Percentiles rank a stretch among this genome's conserved stretches.
phyloP scores from a whole-genome alignment of 805 yeast genomes.

The Zygoascus flipseniorum region DNA sequence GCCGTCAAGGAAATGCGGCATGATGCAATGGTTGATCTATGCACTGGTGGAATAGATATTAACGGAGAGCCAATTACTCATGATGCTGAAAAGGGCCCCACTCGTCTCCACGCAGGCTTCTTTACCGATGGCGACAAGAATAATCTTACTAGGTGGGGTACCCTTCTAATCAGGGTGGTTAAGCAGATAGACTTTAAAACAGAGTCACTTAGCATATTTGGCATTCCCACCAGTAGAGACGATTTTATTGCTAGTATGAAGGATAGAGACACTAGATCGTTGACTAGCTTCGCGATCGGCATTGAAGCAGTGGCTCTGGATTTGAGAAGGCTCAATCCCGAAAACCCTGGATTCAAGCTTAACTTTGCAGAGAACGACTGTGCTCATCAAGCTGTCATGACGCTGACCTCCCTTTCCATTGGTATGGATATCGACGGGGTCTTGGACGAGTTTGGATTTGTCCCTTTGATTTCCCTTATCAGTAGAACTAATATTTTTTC shows the following conservation, averaged over 20 bases:
- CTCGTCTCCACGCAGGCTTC: slow-evolving; percentile 8
- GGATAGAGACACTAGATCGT: slow-evolving; percentile 1
- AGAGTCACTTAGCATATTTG: slow-evolving; percentile 24
- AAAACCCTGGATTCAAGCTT: slow-evolving; percentile 33
- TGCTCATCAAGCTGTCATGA: slow-evolving; percentile 34
- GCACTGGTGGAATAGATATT: neutral
- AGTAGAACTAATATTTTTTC: slow-evolving; percentile 30
- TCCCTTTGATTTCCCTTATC: slow-evolving; percentile 30
- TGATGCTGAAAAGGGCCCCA: neutral
- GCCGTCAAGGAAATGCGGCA: slow-evolving; percentile 13
- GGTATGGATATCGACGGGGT: slow-evolving; percentile 23
- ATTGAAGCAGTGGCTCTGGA: slow-evolving; percentile 30
- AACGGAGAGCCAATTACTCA: neutral
- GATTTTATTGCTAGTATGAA: slow-evolving; percentile 2
- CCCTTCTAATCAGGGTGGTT: slow-evolving; percentile 26
- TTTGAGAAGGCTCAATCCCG: slow-evolving; percentile 31
- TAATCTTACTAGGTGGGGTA: slow-evolving; percentile 21
- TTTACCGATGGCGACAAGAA: slow-evolving; percentile 13
- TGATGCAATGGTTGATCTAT: neutral
- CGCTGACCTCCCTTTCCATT: slow-evolving; percentile 27
- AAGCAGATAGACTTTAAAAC: slow-evolving; percentile 30
- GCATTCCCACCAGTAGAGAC: slow-evolving; percentile 17
- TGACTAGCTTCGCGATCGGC: slow-evolving; percentile 18
- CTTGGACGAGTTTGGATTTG: slow-evolving; percentile 31
- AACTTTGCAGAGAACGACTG: slow-evolving; percentile 25